Base-by-base conservation (phyloP, 192 early-diverging fungal genomes). In the Geranomyces variabilis region DNA sequence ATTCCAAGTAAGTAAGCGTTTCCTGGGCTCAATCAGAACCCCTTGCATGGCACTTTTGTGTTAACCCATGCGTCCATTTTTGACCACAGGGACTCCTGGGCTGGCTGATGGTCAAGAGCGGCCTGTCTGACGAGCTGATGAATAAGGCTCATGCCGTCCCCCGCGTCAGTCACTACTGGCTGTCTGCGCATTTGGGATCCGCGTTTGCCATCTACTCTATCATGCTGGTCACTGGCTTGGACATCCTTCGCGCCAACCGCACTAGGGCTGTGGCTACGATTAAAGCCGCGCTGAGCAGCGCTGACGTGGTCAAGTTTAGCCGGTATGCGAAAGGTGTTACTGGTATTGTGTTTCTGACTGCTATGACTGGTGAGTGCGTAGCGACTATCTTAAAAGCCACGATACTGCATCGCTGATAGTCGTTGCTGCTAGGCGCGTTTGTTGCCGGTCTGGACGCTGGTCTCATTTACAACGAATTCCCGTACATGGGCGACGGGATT, bases 91-190 rank as follows among this genome's bases (percentile, higher is more conserved):
- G 96, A 33, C 83, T 90, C 14, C 84, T 99, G 73, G 96, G 96
- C 63, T 99, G 96, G 96, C 96, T 93, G 76, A 99, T 99, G 96
- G 96, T 99, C 24, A 89, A 93, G 44, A 94, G 92, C 67, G 96
- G 96, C 15, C 82, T 99, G 9, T 87, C 90, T 22, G 83, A 93
- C 51, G 90, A 93, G 71, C 78, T 96, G 33, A 80, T 93, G 73
- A 83, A 90, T 61, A 86, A 87, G 8, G 87, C 91, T 17, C 89
- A 92, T 43, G 86, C 90, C 14, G 89, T 94, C 4, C 95, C 96
- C 1, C 88, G 96, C 34, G 96, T 99, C 33, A 93, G 91, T 62
- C 96, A 97, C 74, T 97, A 96, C 78, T 90, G 96, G 69, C 84
- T 99, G 41, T 88, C 93, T 0, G 92, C 94, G 6, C 96, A 99